phyloP scores from a whole-genome alignment of 1,139 yeast species.

The Scheffersomyces lignicola region DNA sequence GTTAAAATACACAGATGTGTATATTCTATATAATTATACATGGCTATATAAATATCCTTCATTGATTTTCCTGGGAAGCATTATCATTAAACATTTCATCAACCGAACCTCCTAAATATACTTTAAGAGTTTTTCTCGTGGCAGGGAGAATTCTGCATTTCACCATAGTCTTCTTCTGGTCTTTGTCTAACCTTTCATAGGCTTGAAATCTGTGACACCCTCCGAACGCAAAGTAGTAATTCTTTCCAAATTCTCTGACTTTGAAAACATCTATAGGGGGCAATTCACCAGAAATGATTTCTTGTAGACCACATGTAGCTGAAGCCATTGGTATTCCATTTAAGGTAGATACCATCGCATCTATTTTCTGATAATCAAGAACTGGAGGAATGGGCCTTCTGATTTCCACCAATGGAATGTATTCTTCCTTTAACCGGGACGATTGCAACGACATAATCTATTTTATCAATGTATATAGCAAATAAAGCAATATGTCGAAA shows the following conservation, averaged over 20 bases:
- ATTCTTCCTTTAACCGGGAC: conserved; percentile 43
- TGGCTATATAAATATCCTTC: neutral
- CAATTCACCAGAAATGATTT: conserved; percentile 60
- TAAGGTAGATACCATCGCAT: conserved; percentile 75
- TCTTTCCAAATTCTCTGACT: conserved; percentile 61
- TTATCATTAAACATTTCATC: conserved; percentile 49
- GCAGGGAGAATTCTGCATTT: conserved; percentile 68
- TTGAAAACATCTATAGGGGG: conserved; percentile 78
- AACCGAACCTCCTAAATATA: conserved; percentile 67
- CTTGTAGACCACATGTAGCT: conserved; percentile 57
- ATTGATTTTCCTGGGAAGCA: conserved; percentile 5
- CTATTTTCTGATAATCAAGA: conserved; percentile 67
- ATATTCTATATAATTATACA: neutral
- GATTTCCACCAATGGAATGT: conserved; percentile 64
- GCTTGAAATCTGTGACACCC: conserved; percentile 87
- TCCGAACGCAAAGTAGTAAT: conserved; percentile 76
- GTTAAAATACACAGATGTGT: neutral
- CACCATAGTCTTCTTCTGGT: conserved; percentile 47
- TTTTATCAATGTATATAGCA: no score
- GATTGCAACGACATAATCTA: conserved; percentile 39
- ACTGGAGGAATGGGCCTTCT: conserved; percentile 85
- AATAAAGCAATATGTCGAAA: no score
- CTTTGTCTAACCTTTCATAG: conserved; percentile 46
- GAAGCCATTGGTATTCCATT: conserved; percentile 65
- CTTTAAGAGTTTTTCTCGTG: conserved; percentile 57